Evolutionary conservation across 169 alveolate genomes (phyloP), one percentile per base, ranked within the genome.

Genomic region (Theileria sp.): DNA sequence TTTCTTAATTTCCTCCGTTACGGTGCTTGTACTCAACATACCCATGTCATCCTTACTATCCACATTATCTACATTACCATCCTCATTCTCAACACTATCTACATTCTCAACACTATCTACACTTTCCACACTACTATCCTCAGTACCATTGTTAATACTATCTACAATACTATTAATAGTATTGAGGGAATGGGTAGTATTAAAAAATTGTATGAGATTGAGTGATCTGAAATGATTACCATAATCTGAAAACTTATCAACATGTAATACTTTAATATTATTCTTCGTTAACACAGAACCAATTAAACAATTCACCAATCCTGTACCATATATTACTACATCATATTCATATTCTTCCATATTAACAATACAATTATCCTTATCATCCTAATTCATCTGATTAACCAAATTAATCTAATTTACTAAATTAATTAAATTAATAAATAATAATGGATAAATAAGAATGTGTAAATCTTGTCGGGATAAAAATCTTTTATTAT

Each of bases 311-410:
- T 75, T 79, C 6, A 80, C 56, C 13, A 85, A 10, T 21, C 91
- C 91, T 3, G 91, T 85, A 12, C 91, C 91, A 51, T 66, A 50
- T 28, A 85, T 61, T n/a, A 85, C 81, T 17, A 56, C 84, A 34
- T 85, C 91, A 32, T 70, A 81, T 13, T 64, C 65, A 9, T 78
- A 32, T 50, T 77, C 84, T 13, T 34, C 84, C 86, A 77, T 77
- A 25, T 36, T 79, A 2, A 44, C 54, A 36, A 36, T 36, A 44
- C 17, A 44, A 10, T 13, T 13, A 8, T 10, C n/a, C n/a, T n/a
- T n/a, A n/a, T n/a, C n/a, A n/a, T n/a, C n/a, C n/a, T n/a, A n/a
- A n/a, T n/a, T n/a, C n/a, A n/a, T n/a, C n/a, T n/a, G n/a, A n/a
- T n/a, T n/a, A n/a, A n/a, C n/a, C n/a, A n/a, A n/a, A n/a, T n/a